Conservation (phyloP, 2,329 filamentous ascomycete species). For the Penicillium verrucosum region DNA sequence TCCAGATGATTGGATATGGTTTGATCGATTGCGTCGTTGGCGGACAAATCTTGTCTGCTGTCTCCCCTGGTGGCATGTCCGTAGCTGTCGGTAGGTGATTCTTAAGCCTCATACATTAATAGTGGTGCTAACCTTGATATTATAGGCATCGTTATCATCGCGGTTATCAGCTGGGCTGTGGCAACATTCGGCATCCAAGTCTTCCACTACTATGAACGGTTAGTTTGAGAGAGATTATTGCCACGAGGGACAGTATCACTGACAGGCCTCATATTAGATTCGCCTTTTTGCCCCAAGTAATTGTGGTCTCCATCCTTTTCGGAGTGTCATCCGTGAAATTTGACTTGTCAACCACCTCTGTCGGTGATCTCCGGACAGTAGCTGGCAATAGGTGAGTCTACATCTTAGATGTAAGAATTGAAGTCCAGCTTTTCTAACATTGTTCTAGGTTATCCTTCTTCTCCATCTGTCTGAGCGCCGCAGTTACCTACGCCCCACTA, state of each 20-base stretch:
- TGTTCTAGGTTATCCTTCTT: slow-evolving; percentile 61
- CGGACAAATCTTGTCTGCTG: slow-evolving; percentile 66
- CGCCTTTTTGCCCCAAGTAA: slow-evolving; percentile 62
- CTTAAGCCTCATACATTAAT: no score
- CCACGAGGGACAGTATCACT: neutral
- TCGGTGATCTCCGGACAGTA: slow-evolving; percentile 52
- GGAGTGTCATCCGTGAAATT: slow-evolving; percentile 61
- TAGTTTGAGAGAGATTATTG: slow-evolving; percentile 14
- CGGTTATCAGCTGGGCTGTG: slow-evolving; percentile 60
- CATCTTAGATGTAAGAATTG: neutral
- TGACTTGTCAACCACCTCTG: slow-evolving; percentile 52
- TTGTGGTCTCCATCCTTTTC: slow-evolving; percentile 60
- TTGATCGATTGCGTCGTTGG: slow-evolving; percentile 64
- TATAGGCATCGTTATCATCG: slow-evolving; percentile 58
- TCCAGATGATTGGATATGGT: slow-evolving; percentile 60
- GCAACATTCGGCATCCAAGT: slow-evolving; percentile 66
- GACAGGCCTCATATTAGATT: slow-evolving; percentile 40
- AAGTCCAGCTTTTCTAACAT: neutral
- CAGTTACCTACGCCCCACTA: slow-evolving; percentile 61
- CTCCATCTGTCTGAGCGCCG: slow-evolving; percentile 63
- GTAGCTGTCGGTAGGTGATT: slow-evolving; percentile 56
- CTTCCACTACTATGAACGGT: slow-evolving; percentile 67
- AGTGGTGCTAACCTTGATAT: slow-evolving; percentile 7
- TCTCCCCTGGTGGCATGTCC: slow-evolving; percentile 57
- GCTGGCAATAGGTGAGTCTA: slow-evolving; percentile 44